Evolutionary conservation across 2,329 filamentous ascomycete species (phyloP).

Genomic region (Emergomyces orientalis): DNA sequence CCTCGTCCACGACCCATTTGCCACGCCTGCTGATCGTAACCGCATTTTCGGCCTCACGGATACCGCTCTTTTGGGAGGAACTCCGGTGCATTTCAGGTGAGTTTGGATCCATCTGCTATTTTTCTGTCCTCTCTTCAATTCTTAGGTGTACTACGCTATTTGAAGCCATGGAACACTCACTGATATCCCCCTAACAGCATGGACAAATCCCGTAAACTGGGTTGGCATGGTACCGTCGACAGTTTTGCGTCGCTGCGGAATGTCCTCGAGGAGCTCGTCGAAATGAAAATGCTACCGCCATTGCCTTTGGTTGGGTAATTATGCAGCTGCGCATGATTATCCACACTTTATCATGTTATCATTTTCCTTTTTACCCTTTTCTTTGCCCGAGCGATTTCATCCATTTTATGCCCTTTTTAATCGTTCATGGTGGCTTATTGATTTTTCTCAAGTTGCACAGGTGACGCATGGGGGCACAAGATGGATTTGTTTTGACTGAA

Average conservation of each 20-base stretch:
- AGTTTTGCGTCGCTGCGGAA: slow-evolving; percentile 36
- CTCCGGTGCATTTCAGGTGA: slow-evolving; percentile 25
- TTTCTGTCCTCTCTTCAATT: background rate
- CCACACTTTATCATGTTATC: background rate
- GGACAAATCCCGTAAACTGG: slow-evolving; percentile 40
- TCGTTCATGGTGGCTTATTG: background rate
- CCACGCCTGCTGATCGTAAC: slow-evolving; percentile 30
- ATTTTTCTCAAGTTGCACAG: background rate
- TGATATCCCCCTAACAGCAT: slow-evolving; percentile 20
- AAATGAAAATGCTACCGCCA: slow-evolving; percentile 37
- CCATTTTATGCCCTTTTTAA: background rate
- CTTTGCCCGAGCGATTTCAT: background rate
- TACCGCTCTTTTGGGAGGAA: slow-evolving; percentile 27
- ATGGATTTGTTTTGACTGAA: background rate
- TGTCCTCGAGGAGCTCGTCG: slow-evolving; percentile 35
- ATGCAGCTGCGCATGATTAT: background rate
- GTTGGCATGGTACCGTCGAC: slow-evolving; percentile 41
- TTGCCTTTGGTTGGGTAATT: slow-evolving; percentile 5
- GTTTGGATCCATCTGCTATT: slow-evolving; percentile 1
- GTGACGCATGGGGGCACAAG: background rate
- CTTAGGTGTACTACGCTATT: too few species aligned
- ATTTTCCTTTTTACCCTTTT: background rate
- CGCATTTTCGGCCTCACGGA: slow-evolving; percentile 42
- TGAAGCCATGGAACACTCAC: background rate
- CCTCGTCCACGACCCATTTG: slow-evolving; percentile 34